These are phyloP conservation scores for Podaxis sp. DNA, from an alignment of 768 basidiomycete species.

Conservation along the genomic window DNA sequence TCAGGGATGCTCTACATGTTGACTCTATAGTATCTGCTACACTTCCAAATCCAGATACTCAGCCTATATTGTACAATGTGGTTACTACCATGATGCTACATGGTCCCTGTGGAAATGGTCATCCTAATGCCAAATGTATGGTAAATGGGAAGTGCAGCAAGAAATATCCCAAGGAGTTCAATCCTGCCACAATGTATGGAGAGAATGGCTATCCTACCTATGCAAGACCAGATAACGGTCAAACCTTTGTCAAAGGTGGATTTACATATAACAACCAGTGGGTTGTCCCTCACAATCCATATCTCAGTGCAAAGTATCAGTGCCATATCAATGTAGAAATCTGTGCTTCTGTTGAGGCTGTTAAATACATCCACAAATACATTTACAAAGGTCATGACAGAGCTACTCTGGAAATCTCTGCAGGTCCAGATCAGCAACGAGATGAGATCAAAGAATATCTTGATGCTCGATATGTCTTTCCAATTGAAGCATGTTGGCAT, in stretches of 20 bases:
- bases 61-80: constrained; percentile 39
- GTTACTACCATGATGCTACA: constrained; percentile 48
- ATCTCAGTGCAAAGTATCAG: constrained; percentile 31
- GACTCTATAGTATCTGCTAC: constrained; percentile 41
- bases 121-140: no score
- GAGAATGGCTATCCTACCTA: no score
- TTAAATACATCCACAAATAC: constrained; percentile 52
- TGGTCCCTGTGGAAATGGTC: no score
- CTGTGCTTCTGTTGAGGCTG: constrained; percentile 32
- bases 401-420: constrained; percentile 29
- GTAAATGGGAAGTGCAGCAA: no score
- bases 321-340: constrained; percentile 56
- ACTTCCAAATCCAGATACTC: constrained; percentile 38
- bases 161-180: no score
- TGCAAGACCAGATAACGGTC: constrained; percentile 38
- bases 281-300: constrained; percentile 43
- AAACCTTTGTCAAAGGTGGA: constrained; percentile 13
- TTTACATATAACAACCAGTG: constrained; percentile 33
- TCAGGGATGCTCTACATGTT: constrained; percentile 34
- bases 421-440: constrained; percentile 31
- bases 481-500: constrained; percentile 35
- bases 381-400: constrained; percentile 50
- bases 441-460: constrained; percentile 39
- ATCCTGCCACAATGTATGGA: no score
- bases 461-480: constrained; percentile 35